A percentile compares a stretch with the other conserved stretches of the same genome.
phyloP scores from a whole-genome alignment of 2,329 filamentous ascomycete genomes.

The Diplocarpon rosae region DNA sequence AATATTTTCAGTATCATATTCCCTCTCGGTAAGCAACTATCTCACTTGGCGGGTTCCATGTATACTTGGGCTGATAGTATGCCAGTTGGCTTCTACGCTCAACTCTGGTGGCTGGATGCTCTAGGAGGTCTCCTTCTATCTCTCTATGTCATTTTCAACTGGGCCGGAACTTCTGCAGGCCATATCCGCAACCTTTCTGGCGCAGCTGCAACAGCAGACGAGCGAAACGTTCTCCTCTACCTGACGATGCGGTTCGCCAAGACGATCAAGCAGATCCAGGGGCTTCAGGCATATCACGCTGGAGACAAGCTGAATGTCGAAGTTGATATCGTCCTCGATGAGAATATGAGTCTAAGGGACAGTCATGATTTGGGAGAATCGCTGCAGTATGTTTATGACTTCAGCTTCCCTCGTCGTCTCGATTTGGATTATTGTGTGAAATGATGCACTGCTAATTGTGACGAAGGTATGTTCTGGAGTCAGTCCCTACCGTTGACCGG shows the following conservation, averaged over 20 bases:
- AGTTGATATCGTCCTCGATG: constrained; percentile 46
- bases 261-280: constrained; percentile 43
- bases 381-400: constrained; percentile 42
- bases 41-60: too few species aligned
- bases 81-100: constrained; percentile 41
- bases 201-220: constrained; percentile 39
- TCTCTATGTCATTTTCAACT: constrained; percentile 58
- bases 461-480: constrained; percentile 17
- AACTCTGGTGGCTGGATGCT: constrained; percentile 57
- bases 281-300: constrained; percentile 46
- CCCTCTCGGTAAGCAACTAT: constrained; percentile 32
- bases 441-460: too few species aligned
- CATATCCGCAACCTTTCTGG: constrained; percentile 49
- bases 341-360: constrained; percentile 38
- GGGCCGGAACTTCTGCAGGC: constrained; percentile 49
- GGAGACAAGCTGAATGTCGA: constrained; percentile 54
- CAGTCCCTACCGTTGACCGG: constrained; percentile 18
- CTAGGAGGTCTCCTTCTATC: constrained; percentile 51
- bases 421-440: too few species aligned
- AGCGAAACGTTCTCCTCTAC: constrained; percentile 46
- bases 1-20: constrained; percentile 53
- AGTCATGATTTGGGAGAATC: constrained; percentile 52
- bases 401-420: too few species aligned
- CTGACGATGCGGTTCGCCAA: constrained; percentile 46
- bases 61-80: not conserved